phyloP scores from a whole-genome alignment of 1,284 basidiomycete genomes.

The Cryptococcus sp. region DNA sequence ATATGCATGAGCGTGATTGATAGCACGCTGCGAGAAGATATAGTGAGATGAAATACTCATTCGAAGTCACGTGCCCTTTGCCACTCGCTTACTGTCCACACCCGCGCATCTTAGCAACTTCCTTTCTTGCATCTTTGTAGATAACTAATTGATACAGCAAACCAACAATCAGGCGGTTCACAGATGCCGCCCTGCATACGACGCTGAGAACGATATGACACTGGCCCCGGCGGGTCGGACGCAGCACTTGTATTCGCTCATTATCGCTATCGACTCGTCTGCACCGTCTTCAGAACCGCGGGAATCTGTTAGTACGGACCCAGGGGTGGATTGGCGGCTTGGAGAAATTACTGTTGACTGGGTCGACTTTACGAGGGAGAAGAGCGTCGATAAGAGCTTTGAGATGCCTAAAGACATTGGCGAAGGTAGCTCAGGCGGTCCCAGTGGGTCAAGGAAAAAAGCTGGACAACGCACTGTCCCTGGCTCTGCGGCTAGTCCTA shows the following conservation, averaged over 20 bases:
- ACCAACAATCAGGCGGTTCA: no score
- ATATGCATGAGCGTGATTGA: no score
- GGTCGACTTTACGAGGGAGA: conserved; percentile 50
- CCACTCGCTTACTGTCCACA: no score
- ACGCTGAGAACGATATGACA: not conserved
- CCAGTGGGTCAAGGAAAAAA: not conserved
- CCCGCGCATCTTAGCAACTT: no score
- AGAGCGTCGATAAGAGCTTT: conserved; percentile 26
- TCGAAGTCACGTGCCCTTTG: no score
- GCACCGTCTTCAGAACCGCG: not conserved
- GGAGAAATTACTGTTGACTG: conserved; percentile 51
- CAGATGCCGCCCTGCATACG: no score
- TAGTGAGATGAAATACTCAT: no score
- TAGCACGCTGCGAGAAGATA: no score
- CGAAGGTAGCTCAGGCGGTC: not conserved
- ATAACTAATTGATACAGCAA: no score
- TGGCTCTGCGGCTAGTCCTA: not conserved
- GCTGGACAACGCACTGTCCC: not conserved
- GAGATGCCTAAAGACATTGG: not conserved
- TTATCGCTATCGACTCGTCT: conserved; percentile 36
- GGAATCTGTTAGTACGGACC: not conserved
- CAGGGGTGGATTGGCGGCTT: conserved; percentile 36
- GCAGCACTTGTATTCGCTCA: conserved; percentile 33
- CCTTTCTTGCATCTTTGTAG: no score
- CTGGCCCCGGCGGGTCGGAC: not conserved